Conservation (phyloP, 768 basidiomycete species). For the Wakefieldia striispora region DNA sequence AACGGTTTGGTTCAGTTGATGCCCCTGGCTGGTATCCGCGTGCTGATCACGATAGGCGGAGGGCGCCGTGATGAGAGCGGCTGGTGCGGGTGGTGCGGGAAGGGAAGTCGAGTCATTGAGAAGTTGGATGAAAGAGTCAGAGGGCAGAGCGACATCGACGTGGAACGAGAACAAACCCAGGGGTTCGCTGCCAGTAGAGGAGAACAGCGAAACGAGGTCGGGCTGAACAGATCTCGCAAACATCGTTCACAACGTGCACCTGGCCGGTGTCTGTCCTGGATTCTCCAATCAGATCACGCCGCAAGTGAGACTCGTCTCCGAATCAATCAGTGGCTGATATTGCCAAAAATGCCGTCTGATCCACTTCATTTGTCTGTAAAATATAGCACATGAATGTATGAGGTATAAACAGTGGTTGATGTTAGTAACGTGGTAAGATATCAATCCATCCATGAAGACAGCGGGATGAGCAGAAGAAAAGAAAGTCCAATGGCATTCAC, state of each 20-base stretch:
- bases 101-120: constrained; percentile 56
- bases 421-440: not conserved
- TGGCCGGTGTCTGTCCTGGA: constrained; percentile 12
- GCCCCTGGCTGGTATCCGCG: constrained; percentile 33
- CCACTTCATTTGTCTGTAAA: not conserved
- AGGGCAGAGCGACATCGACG: constrained; percentile 48
- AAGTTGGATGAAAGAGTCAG: constrained; percentile 65
- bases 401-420: constrained; percentile 2
- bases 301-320: constrained; percentile 13
- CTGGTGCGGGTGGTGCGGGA: constrained; percentile 46
- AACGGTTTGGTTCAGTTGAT: constrained; percentile 58
- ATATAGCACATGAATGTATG: constrained; percentile 1
- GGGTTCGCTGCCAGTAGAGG: constrained; percentile 65
- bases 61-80: constrained; percentile 44
- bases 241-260: constrained; percentile 30
- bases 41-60: constrained; percentile 27
- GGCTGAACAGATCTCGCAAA: constrained; percentile 61
- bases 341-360: constrained; percentile 3
- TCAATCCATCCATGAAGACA: constrained; percentile 1
- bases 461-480: constrained; percentile 13
- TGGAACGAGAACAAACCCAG: constrained; percentile 52
- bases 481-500: constrained; percentile 5
- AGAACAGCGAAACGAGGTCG: constrained; percentile 66
- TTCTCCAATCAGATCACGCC: constrained; percentile 18
- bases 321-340: constrained; percentile 1